These are phyloP conservation scores for Polyplosphaeria fusca DNA, from an alignment of 495 filamentous ascomycete species.

Conservation along the genomic window DNA sequence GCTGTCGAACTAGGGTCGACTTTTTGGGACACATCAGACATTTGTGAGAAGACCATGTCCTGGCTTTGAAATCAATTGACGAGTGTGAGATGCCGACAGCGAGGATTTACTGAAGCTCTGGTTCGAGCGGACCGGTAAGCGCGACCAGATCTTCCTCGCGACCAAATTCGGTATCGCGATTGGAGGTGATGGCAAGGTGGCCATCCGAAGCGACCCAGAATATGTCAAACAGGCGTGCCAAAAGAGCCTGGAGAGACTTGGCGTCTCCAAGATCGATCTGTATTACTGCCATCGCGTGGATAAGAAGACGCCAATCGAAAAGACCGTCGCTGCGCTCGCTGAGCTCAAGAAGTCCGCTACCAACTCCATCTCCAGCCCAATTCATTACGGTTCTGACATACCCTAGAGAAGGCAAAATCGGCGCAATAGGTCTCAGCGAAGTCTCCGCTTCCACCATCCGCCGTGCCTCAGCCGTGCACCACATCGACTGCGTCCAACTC, in stretches of 20 bases:
- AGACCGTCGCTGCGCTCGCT: conserved; percentile 21
- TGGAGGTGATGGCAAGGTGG: conserved; percentile 4
- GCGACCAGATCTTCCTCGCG: conserved; percentile 57
- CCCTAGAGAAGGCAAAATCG: conserved; percentile 23
- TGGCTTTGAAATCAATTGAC: too few relatives aligned
- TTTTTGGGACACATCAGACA: conserved; percentile 62
- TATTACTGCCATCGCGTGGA: conserved; percentile 34
- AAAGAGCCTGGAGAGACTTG: conserved; percentile 46
- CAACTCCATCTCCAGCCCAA: neutral
- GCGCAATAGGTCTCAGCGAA: conserved; percentile 56
- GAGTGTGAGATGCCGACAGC: conserved; percentile 41
- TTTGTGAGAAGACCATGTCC: conserved; percentile 35
- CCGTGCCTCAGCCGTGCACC: conserved; percentile 58
- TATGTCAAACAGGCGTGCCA: conserved; percentile 49
- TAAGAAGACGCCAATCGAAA: conserved; percentile 31
- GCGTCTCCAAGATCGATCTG: conserved; percentile 49
- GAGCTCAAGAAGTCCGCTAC: conserved; percentile 19
- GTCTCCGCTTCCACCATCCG: conserved; percentile 38
- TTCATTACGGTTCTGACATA: neutral
- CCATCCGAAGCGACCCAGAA: conserved; percentile 41
- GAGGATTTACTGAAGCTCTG: conserved; percentile 58
- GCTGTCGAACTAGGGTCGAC: conserved; percentile 53
- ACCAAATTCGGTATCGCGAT: conserved; percentile 55
- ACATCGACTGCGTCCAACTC: conserved; percentile 60
- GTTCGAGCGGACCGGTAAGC: conserved; percentile 53